phyloP scores from a whole-genome alignment of 108 stramenopile species.

The Fistulifera solaris region DNA sequence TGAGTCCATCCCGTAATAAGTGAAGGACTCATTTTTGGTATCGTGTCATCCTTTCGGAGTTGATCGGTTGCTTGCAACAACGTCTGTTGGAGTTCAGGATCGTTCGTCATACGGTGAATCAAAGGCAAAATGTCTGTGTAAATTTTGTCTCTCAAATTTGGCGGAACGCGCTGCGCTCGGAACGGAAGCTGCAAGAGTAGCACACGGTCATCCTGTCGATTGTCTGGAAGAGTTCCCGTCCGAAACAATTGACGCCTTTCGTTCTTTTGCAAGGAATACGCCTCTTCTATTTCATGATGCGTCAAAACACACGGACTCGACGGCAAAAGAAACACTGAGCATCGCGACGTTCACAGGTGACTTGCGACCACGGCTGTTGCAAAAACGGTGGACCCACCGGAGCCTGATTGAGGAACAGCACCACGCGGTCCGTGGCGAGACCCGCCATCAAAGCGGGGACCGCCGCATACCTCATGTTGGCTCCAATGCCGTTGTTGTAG shows the following conservation, averaged over 20 bases:
- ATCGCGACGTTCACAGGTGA: conserved; percentile 26
- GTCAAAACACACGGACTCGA: conserved; percentile 25
- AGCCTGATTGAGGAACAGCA: conserved; percentile 28
- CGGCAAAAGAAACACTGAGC: conserved; percentile 39
- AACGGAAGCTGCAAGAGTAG: conserved; percentile 10
- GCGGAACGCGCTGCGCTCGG: conserved; percentile 15
- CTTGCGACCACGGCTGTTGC: conserved; percentile 17
- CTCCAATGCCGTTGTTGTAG: conserved; percentile 24
- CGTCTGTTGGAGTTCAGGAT: not conserved
- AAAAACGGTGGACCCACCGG: conserved; percentile 10
- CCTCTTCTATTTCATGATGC: conserved; percentile 17
- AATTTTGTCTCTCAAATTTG: not conserved
- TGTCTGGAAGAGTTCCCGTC: conserved; percentile 8
- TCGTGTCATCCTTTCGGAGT: not conserved
- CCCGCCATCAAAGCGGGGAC: conserved; percentile 30
- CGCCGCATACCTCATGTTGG: conserved; percentile 14
- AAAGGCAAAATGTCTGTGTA: not conserved
- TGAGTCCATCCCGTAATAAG: conserved; percentile 13
- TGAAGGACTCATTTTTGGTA: conserved; percentile 1
- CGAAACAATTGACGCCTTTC: conserved; percentile 19
- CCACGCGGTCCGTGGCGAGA: conserved; percentile 25
- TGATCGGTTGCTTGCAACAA: not conserved
- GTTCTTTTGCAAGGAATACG: conserved; percentile 8
- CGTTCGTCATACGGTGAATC: not conserved
- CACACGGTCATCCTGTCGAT: conserved; percentile 10